phyloP scores from a whole-genome alignment of 2,329 filamentous ascomycete species.

The Pleurostoma richardsiae region DNA sequence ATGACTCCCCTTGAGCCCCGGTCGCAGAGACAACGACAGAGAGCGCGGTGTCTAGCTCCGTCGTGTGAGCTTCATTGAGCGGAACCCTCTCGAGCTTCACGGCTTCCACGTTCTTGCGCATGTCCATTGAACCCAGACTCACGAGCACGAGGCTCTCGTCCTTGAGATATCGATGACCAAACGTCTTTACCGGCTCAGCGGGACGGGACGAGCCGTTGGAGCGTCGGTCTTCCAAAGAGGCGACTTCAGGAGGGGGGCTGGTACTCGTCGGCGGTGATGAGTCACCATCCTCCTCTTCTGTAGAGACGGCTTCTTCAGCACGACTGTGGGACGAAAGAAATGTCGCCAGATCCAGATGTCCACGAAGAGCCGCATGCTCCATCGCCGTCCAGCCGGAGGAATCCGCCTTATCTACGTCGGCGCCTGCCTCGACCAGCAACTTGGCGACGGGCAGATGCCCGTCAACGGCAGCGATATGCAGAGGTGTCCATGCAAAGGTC shows the following conservation, averaged over 20 bases:
- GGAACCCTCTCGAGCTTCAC: conserved; percentile 88
- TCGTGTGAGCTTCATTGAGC: conserved; percentile 80
- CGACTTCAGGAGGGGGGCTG: conserved; percentile 42
- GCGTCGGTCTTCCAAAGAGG: conserved; percentile 57
- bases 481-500: conserved; percentile 89
- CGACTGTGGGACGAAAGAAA: conserved; percentile 54
- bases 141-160: conserved; percentile 87
- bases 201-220: conserved; percentile 47
- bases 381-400: conserved; percentile 91
- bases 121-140: conserved; percentile 92
- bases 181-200: conserved; percentile 83
- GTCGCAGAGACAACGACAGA: conserved; percentile 86
- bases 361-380: conserved; percentile 87
- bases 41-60: conserved; percentile 88
- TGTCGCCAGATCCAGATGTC: conserved; percentile 76
- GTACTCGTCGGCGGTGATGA: conserved; percentile 11
- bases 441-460: conserved; percentile 72
- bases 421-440: conserved; percentile 72
- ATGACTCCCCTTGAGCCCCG: conserved; percentile 80
- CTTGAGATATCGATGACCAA: conserved; percentile 90
- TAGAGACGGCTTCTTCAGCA: conserved; percentile 18
- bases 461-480: conserved; percentile 89
- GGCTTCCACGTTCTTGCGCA: conserved; percentile 72
- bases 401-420: conserved; percentile 69
- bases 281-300: conserved; percentile 14